Conservation (phyloP, 768 basidiomycete species). For the Vishniacozyma victoriae region DNA sequence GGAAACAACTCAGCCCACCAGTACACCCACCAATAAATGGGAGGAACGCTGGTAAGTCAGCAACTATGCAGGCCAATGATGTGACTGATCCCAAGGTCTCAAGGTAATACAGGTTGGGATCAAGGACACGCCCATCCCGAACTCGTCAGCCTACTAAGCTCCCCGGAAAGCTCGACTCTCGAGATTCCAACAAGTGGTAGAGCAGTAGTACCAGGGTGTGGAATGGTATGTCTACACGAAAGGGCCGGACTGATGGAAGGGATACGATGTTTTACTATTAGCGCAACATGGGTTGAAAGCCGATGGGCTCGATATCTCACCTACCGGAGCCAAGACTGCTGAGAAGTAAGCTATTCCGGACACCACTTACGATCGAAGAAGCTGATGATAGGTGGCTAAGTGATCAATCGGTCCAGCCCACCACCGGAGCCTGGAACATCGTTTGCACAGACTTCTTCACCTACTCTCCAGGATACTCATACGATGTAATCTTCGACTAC, state of each 20-base stretch:
- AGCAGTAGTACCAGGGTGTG: constrained; percentile 32
- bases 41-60: too few species aligned
- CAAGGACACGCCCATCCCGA: constrained; percentile 17
- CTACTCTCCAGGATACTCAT: constrained; percentile 15
- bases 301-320: constrained; percentile 32
- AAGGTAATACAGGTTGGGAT: constrained; percentile 27
- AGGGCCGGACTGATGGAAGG: constrained; percentile 14
- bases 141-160: constrained; percentile 1
- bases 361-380: not conserved
- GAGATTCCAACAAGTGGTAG: constrained; percentile 15
- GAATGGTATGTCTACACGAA: constrained; percentile 10
- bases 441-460: constrained; percentile 31
- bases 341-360: constrained; percentile 14
- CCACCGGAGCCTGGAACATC: constrained; percentile 9
- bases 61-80: too few species aligned
- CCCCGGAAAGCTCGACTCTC: constrained; percentile 8
- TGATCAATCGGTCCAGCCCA: constrained; percentile 14
- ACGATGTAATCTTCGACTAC: constrained; percentile 37
- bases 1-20: too few species aligned
- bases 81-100: too few species aligned
- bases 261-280: constrained; percentile 37
- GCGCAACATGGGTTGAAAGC: constrained; percentile 27
- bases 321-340: constrained; percentile 30
- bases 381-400: not conserved
- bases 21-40: too few species aligned